Evolutionary conservation across 1,284 basidiomycete species (phyloP), one percentile per base, ranked within the genome.

Genomic region (Fomitopsis pinicola): DNA sequence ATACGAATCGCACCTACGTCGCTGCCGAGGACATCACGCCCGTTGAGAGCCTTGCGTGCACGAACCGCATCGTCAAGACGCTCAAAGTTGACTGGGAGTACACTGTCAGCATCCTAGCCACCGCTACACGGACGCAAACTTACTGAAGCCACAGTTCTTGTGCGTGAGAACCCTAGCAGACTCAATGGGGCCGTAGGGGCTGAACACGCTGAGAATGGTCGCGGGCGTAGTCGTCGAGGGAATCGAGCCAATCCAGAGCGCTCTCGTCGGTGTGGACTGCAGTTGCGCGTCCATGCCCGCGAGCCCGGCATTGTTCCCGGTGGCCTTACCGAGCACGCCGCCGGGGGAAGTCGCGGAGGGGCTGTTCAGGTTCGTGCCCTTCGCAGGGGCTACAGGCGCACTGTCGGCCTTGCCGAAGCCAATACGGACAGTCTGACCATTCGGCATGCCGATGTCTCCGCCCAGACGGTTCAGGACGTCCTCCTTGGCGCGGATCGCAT

Each of bases 351-450:
- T 81, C 33, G 88, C 80, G 33, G 86, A 80, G 46, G 87, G 83
- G 65, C 80, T 84, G 57, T 83, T 77, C 58, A 81, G 73, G 45
- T 86, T 84, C 33, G 82, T 82, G 42, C 88, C 86, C 67, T 92
- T 93, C 38, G 89, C 89, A 35, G 94, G 91, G 7, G 93, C 91
- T 50, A 93, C 89, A 33, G 92, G 94, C 8, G 93, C 92, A 70
- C 94, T 95, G 70, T 97, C 95, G 2, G 95, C 95, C 75, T 98
- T 98, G 48, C 97, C 97, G 72, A 97, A 99, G 5, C 97, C 97
- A 68, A 99, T 95, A 52, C 97, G 89, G 57, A 99, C 95, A 0
- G 93, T 92, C 69, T 95, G 93, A 14, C 93, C 94, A 67, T 94
- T 95, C 12, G 92, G 91, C 84, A 95, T 92, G 59, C 93, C 91